Evolutionary conservation across 257 asterid genomes (phyloP).

Genomic region (Solanum habrochaites): DNA sequence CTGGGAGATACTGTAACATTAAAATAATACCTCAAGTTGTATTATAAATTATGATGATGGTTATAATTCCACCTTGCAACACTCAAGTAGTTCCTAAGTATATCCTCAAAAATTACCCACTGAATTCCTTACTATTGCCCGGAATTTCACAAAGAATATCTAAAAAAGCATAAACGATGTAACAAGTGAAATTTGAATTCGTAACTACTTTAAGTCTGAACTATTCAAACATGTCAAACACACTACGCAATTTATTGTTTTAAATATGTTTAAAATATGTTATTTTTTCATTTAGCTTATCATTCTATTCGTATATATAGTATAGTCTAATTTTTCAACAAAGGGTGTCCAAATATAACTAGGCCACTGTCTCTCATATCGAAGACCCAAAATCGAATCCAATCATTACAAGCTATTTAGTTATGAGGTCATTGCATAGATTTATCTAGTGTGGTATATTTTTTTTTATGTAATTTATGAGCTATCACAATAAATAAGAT

Average conservation of each 20-base stretch:
- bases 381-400: background rate
- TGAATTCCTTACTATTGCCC: background rate
- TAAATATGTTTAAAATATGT: no score
- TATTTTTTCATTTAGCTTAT: background rate
- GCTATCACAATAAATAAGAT: no score
- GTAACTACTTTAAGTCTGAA: no score
- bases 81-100: background rate
- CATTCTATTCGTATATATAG: no score
- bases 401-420: background rate
- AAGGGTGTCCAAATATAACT: background rate
- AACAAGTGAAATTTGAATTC: no score
- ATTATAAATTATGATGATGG: background rate
- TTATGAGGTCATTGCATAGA: background rate
- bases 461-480: rapidly evolving
- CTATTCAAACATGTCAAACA: background rate
- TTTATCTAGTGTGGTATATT: no score
- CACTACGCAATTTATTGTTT: background rate
- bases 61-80: background rate
- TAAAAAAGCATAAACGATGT: background rate
- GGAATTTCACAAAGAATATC: no score
- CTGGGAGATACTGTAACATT: background rate
- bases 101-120: background rate
- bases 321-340: background rate
- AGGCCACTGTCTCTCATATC: background rate
- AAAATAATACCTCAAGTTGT: background rate